These are phyloP conservation scores for Athelia psychrophila DNA, from an alignment of 1,284 basidiomycete genomes.

Conservation along the genomic window DNA sequence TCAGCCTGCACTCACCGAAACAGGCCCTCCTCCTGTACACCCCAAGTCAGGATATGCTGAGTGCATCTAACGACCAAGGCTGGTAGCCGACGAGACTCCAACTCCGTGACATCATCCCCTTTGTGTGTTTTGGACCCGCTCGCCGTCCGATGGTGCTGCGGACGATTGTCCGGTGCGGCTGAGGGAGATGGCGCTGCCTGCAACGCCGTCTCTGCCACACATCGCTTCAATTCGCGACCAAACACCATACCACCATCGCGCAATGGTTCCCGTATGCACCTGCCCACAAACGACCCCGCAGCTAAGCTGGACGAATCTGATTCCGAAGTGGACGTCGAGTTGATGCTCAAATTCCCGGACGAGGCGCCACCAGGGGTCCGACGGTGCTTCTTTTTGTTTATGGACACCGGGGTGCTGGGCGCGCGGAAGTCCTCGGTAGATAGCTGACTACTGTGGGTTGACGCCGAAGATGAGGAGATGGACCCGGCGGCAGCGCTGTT, in stretches of 20 bases:
- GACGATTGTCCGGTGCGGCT: slow-evolving; percentile 19
- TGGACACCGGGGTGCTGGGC: slow-evolving; percentile 4
- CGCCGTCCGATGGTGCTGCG: slow-evolving; percentile 8
- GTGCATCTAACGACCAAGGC: slow-evolving; percentile 76
- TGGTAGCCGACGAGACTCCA: slow-evolving; percentile 62
- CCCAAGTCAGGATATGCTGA: slow-evolving; percentile 78
- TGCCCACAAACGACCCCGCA: slow-evolving; percentile 52
- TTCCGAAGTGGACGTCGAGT: slow-evolving; percentile 49
- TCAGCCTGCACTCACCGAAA: slow-evolving; percentile 55
- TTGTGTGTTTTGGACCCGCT: slow-evolving; percentile 22
- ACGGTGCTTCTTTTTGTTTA: slow-evolving; percentile 36
- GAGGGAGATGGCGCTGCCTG: slow-evolving; percentile 18
- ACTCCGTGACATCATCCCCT: slow-evolving; percentile 22
- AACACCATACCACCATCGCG: slow-evolving; percentile 58
- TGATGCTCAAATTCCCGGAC: slow-evolving; percentile 52
- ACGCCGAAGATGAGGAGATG: slow-evolving; percentile 35
- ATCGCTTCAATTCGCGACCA: slow-evolving; percentile 51
- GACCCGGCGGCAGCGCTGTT: slow-evolving; percentile 31
- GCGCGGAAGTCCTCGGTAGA: slow-evolving; percentile 18
- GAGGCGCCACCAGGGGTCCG: slow-evolving; percentile 59
- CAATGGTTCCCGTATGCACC: slow-evolving; percentile 50
- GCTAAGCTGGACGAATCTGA: slow-evolving; percentile 42
- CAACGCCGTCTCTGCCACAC: slow-evolving; percentile 61
- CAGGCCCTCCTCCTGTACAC: slow-evolving; percentile 79
- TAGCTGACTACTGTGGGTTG: slow-evolving; percentile 38